Evolutionary conservation across 352 stramenopile species (phyloP).

Genomic region (Lagenidium sp.): DNA sequence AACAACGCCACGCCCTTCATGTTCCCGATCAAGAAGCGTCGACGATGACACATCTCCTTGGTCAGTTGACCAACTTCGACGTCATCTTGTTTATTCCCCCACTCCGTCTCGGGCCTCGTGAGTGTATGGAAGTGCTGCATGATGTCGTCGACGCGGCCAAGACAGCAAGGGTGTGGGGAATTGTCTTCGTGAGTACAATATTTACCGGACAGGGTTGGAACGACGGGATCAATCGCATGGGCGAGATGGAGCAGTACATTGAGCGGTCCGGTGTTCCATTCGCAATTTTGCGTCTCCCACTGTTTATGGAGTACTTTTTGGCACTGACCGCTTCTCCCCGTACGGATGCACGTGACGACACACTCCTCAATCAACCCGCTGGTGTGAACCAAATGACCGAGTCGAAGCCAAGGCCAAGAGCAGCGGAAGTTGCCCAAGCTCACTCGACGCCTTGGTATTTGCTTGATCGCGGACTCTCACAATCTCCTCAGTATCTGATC

Average conservation of each 20-base stretch:
- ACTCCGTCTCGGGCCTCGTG: slow-evolving; percentile 29
- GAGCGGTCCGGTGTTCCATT: slow-evolving; percentile 49
- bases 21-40: too few species aligned
- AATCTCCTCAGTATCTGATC: slow-evolving; percentile 21
- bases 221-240: slow-evolving; percentile 42
- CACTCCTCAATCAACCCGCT: too few species aligned
- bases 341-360: background rate
- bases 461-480: slow-evolving; percentile 9
- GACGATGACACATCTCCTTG: slow-evolving; percentile 42
- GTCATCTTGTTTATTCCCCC: slow-evolving; percentile 66
- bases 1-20: slow-evolving; percentile 4
- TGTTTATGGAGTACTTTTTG: slow-evolving; percentile 81
- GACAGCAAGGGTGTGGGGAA: slow-evolving; percentile 51
- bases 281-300: slow-evolving; percentile 47
- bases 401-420: slow-evolving; percentile 1
- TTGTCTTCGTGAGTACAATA: slow-evolving; percentile 63
- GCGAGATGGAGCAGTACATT: slow-evolving; percentile 52
- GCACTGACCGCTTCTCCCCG: slow-evolving; percentile 13
- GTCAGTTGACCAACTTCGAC: slow-evolving; percentile 49
- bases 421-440: background rate
- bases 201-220: slow-evolving; percentile 26
- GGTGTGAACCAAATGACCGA: slow-evolving; percentile 7
- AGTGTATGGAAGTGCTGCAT: slow-evolving; percentile 51
- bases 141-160: slow-evolving; percentile 36
- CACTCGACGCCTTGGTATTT: slow-evolving; percentile 6